Evolutionary conservation across 148 eudicot genomes (phyloP), one percentile per base, ranked within the genome.

Genomic region (Heliamphora exappendiculata): DNA sequence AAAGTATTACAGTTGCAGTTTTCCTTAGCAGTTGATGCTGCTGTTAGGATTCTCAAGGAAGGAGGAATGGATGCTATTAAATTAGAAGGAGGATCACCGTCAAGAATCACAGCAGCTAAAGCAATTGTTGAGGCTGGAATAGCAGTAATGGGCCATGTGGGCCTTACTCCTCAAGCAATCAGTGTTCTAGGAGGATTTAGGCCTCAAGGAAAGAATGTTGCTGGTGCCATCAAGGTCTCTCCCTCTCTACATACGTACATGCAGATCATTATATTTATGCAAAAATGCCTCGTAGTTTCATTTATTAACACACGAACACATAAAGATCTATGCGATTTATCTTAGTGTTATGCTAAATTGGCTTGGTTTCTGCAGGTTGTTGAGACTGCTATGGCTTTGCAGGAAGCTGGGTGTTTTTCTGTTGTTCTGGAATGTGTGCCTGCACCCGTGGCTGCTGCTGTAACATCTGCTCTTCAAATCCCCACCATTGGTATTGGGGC

Each of bases 61-160:
- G 98, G 98, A 76, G 91, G 90, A 80, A 92, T 95, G 97, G 98
- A 95, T 85, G 97, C 98, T 0, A 92, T 95, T 37, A 95, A 95
- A 82, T 71, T 95, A 81, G 98, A 95, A 83, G 98, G 96, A 20
- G 98, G 96, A 2, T 82, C 98, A 28, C 94, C 94, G 42, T 87
- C 98, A 0, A 87, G 96, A 84, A 87, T 95, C 67, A 82, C 94
- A 47, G 97, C 98, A 41, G 97, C 97, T 14, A 95, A 92, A 86
- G 84, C 90, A 70, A 88, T 95, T 81, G 97, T 95, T 72, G 96
- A 92, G 75, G 93, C 98, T 34, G 98, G 98, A 54, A 95, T 95
- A 81, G 98, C 96, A 36, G 98, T 95, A 49, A 95, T 95, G 70
- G 97, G 98, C 20, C 98, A 95, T 78, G 97, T 92, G 7, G 97